Conservation (phyloP, 129 eudicot species). For the Sambucus nigra region DNA sequence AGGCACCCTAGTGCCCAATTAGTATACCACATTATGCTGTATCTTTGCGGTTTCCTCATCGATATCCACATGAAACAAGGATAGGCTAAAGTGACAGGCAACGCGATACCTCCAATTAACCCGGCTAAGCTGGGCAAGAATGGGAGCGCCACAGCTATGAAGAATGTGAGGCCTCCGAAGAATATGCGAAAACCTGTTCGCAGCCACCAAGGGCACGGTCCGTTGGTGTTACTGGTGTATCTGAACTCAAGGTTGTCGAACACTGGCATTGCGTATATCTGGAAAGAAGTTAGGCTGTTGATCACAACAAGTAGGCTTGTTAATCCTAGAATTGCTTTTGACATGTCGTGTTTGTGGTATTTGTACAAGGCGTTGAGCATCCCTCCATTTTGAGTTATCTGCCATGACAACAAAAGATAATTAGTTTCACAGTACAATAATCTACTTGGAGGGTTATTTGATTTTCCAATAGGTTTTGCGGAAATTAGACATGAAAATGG, state of each 20-base stretch:
- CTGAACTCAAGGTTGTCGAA: conserved; percentile 49
- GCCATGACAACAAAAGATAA: background rate
- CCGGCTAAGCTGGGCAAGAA: conserved; percentile 48
- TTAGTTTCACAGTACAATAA: background rate
- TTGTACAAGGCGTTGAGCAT: conserved; percentile 35
- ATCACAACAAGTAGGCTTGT: conserved; percentile 38
- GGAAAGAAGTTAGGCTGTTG: conserved; percentile 51
- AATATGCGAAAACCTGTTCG: conserved; percentile 31
- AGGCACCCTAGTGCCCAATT: conserved; percentile 46
- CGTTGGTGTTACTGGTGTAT: conserved; percentile 28
- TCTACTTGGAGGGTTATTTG: no score
- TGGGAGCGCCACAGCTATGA: conserved; percentile 48
- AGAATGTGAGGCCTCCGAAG: conserved; percentile 42
- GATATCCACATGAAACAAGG: conserved; percentile 70
- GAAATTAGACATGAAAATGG: no score
- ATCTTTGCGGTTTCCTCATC: conserved; percentile 37
- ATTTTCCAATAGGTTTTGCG: no score
- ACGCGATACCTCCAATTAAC: conserved; percentile 46
- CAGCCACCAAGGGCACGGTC: conserved; percentile 44
- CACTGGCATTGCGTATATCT: conserved; percentile 57
- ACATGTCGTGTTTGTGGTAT: conserved; percentile 27
- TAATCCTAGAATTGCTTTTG: conserved; percentile 29
- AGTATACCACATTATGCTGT: conserved; percentile 32
- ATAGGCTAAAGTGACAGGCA: conserved; percentile 55
- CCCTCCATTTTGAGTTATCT: conserved; percentile 50